phyloP scores from a whole-genome alignment of 1,139 yeast genomes.

The Pichia terricola region DNA sequence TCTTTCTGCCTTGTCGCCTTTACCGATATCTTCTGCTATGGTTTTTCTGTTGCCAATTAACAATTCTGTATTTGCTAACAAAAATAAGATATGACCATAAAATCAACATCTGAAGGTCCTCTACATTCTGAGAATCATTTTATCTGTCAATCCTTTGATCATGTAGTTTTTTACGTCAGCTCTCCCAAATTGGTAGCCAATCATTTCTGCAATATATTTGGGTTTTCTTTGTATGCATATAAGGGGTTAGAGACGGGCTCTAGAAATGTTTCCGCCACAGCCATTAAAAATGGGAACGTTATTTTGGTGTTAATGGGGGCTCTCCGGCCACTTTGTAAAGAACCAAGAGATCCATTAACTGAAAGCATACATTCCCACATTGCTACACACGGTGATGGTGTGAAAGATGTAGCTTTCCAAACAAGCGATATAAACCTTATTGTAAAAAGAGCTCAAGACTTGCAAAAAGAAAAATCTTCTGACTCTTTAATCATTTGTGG shows the following conservation, averaged over 20 bases:
- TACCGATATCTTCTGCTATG: background rate
- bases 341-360: conserved; percentile 21
- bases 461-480: background rate
- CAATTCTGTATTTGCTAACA: too few species aligned
- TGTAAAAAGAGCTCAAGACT: background rate
- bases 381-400: conserved; percentile 64
- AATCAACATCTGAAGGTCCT: too few species aligned
- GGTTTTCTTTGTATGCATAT: conserved; percentile 55
- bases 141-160: conserved; percentile 31
- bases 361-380: conserved; percentile 40
- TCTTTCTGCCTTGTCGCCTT: background rate
- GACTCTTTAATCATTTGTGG: conserved; percentile 23
- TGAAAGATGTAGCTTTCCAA: conserved; percentile 57
- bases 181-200: conserved; percentile 60
- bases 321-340: conserved; percentile 15
- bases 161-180: conserved; percentile 51
- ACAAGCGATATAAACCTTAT: conserved; percentile 22
- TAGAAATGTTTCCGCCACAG: conserved; percentile 47
- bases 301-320: conserved; percentile 40
- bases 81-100: too few species aligned
- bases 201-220: conserved; percentile 46
- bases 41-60: background rate
- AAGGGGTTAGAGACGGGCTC: conserved; percentile 64
- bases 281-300: conserved; percentile 50
- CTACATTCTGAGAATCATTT: too few species aligned